phyloP scores from a whole-genome alignment of 108 stramenopile species.

The Aurantiochytrium sp. region DNA sequence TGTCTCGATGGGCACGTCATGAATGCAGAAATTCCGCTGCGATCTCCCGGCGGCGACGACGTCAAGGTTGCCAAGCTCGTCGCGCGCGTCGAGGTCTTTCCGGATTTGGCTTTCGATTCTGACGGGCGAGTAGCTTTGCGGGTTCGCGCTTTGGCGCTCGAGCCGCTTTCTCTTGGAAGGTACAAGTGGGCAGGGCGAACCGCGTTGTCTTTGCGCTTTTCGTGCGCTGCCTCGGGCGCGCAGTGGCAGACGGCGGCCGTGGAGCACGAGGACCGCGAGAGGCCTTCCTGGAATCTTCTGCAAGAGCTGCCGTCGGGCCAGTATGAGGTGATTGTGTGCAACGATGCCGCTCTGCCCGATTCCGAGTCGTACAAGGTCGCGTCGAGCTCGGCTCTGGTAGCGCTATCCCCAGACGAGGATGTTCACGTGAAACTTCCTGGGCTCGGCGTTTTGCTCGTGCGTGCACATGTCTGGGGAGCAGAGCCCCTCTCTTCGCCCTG shows the following conservation, averaged over 20 bases:
- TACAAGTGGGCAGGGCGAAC: neutral
- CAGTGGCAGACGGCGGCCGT: neutral
- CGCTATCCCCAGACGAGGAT: neutral
- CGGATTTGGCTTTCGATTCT: too few relatives aligned
- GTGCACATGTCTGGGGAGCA: too few relatives aligned
- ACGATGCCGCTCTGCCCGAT: neutral
- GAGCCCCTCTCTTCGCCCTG: too few relatives aligned
- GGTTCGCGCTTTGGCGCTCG: neutral
- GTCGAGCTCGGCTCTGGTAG: neutral
- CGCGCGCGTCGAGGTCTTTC: too few relatives aligned
- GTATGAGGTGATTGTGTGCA: neutral
- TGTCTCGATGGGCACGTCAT: neutral
- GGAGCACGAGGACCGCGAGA: neutral
- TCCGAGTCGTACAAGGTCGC: neutral
- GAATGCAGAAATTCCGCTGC: neutral
- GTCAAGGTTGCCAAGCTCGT: too few relatives aligned
- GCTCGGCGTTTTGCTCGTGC: too few relatives aligned
- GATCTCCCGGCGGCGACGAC: neutral
- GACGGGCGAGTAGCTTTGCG: too few relatives aligned
- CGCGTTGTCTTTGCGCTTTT: neutral
- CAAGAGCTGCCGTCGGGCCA: neutral
- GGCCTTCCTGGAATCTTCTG: neutral
- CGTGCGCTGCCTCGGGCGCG: neutral
- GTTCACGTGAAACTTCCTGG: neutral
- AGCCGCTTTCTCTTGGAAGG: neutral